Percentiles rank a stretch among this genome's conserved stretches.
These are phyloP conservation scores for Ogataea angusta DNA, from an alignment of 805 yeast genomes.

Conservation along the genomic window DNA sequence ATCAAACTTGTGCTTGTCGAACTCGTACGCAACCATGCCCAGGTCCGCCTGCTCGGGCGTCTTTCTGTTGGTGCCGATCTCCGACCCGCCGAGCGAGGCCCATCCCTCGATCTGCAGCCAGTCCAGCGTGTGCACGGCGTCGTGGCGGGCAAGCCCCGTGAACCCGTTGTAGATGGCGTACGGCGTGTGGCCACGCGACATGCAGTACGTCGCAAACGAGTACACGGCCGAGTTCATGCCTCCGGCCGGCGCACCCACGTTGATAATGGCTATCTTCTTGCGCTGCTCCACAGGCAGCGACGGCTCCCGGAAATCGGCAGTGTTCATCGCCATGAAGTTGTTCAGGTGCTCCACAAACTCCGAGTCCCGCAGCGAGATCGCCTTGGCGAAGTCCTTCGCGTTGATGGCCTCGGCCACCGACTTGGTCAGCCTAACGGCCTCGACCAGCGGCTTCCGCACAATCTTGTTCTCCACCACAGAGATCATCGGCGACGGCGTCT, in stretches of 20 bases:
- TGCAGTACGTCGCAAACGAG: constrained; percentile 70
- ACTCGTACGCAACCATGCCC: constrained; percentile 69
- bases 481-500: constrained; percentile 92
- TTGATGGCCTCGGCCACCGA: constrained; percentile 70
- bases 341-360: constrained; percentile 62
- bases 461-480: constrained; percentile 74
- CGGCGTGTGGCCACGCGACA: constrained; percentile 71
- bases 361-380: constrained; percentile 68
- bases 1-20: constrained; percentile 64
- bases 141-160: constrained; percentile 64
- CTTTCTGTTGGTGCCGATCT: constrained; percentile 74
- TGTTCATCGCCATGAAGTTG: constrained; percentile 62
- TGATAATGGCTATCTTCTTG: constrained; percentile 64
- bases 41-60: constrained; percentile 64
- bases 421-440: constrained; percentile 69
- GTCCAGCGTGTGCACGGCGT: constrained; percentile 51
- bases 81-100: constrained; percentile 76
- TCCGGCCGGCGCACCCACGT: constrained; percentile 79
- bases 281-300: constrained; percentile 50
- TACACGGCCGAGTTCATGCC: constrained; percentile 77
- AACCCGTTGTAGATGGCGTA: constrained; percentile 75
- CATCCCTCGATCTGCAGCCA: constrained; percentile 75
- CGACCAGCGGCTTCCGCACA: constrained; percentile 63
- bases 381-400: constrained; percentile 61
- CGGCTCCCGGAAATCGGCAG: constrained; percentile 68